A percentile compares a stretch with the other conserved stretches of the same genome.
These are phyloP conservation scores for Juncus inflexus DNA, from an alignment of 176 grass and related monocot species.

Conservation along the genomic window DNA sequence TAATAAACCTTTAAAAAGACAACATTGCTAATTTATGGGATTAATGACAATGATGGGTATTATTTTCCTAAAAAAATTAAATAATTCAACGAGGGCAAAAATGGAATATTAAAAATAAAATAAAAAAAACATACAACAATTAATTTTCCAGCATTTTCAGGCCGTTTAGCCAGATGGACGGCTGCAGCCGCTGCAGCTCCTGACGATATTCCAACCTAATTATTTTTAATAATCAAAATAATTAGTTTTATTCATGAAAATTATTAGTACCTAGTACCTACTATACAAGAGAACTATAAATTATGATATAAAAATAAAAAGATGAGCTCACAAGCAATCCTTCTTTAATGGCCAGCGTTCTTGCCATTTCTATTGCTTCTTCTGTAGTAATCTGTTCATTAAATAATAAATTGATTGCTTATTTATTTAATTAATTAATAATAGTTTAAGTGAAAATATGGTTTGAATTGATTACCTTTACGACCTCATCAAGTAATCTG, in stretches of 20 bases:
- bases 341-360: conserved; percentile 70
- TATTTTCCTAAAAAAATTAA: no score
- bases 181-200: conserved; percentile 84
- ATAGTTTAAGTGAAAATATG: conserved; percentile 9
- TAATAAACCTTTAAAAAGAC: conserved; percentile 1
- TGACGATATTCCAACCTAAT: conserved; percentile 94
- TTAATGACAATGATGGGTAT: not conserved
- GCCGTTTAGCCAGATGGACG: conserved; percentile 71
- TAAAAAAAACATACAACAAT: conserved; percentile 44
- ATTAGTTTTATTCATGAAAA: not conserved
- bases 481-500: conserved; percentile 85
- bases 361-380: conserved; percentile 81
- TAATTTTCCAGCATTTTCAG: conserved; percentile 91
- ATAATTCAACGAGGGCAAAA: not conserved
- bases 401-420: not conserved
- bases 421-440: not conserved
- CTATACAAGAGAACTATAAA: no score
- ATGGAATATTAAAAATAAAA: not conserved
- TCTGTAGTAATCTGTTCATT: conserved; percentile 62
- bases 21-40: not conserved
- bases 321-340: conserved; percentile 62
- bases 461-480: conserved; percentile 53
- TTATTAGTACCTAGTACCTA: no score
- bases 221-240: conserved; percentile 9
- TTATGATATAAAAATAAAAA: conserved; percentile 2